These are phyloP conservation scores for Trichoderma asperelloides DNA, from an alignment of 495 filamentous ascomycete genomes.

Conservation along the genomic window DNA sequence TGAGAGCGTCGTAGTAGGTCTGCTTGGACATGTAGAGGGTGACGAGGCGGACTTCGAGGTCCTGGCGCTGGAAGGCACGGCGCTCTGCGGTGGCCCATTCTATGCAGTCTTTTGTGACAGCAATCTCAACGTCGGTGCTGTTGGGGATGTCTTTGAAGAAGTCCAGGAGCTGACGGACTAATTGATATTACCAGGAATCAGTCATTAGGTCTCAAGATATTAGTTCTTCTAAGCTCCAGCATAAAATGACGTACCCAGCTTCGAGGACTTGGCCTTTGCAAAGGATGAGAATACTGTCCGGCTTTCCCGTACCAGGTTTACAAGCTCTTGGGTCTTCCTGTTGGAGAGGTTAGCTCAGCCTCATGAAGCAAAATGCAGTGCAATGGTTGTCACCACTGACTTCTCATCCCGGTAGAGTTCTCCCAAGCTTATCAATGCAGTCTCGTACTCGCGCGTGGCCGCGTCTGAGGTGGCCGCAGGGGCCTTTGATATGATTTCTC, in stretches of 20 bases:
- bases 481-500: conserved; percentile 75
- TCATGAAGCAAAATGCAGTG: neutral
- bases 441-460: conserved; percentile 80
- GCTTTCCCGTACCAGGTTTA: conserved; percentile 83
- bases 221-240: neutral
- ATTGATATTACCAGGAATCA: neutral
- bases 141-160: conserved; percentile 89
- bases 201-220: neutral
- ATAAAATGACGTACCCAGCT: conserved; percentile 61
- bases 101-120: conserved; percentile 95
- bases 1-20: conserved; percentile 92
- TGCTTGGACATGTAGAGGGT: conserved; percentile 91
- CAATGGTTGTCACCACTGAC: conserved; percentile 26
- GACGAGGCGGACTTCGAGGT: conserved; percentile 93
- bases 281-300: conserved; percentile 87
- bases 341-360: conserved; percentile 9
- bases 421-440: conserved; percentile 72
- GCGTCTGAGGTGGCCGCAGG: conserved; percentile 73
- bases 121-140: conserved; percentile 82
- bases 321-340: conserved; percentile 75
- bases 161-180: conserved; percentile 95
- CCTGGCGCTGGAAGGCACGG: conserved; percentile 91
- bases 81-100: conserved; percentile 95
- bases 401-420: conserved; percentile 88
- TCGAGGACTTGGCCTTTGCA: conserved; percentile 97